A percentile compares a stretch with the other conserved stretches of the same genome.
These are phyloP conservation scores for Vitis hybrid DNA, from an alignment of 177 flowering plant species.

Conservation along the genomic window DNA sequence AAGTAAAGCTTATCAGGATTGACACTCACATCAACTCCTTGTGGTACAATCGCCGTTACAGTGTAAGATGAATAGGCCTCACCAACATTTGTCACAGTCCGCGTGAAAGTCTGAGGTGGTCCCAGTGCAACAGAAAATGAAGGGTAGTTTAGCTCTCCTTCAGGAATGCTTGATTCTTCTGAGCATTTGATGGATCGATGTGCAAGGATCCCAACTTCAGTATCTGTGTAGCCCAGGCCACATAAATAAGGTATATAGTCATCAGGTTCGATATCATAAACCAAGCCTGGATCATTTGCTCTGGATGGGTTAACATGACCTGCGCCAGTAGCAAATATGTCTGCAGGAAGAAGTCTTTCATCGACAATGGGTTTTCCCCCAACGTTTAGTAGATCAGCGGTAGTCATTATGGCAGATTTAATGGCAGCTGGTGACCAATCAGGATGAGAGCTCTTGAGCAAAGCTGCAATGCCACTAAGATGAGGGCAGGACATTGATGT, in stretches of 20 bases:
- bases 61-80: slow-evolving; percentile 26
- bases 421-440: slow-evolving; percentile 37
- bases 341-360: slow-evolving; percentile 19
- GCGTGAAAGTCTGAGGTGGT: slow-evolving; percentile 22
- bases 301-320: slow-evolving; percentile 40
- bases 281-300: slow-evolving; percentile 38
- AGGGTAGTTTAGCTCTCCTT: slow-evolving; percentile 36
- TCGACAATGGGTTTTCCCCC: slow-evolving; percentile 21
- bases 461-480: slow-evolving; percentile 42
- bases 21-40: slow-evolving; percentile 32
- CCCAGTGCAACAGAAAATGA: slow-evolving; percentile 38
- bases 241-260: slow-evolving; percentile 36
- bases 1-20: slow-evolving; percentile 28
- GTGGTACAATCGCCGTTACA: slow-evolving; percentile 14
- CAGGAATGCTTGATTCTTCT: slow-evolving; percentile 15
- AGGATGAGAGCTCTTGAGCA: slow-evolving; percentile 33
- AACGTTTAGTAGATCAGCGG: slow-evolving; percentile 14
- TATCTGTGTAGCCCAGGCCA: slow-evolving; percentile 28
- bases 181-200: slow-evolving; percentile 20
- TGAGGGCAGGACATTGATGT: slow-evolving; percentile 56
- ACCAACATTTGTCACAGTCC: slow-evolving; percentile 58
- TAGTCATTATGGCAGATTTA: slow-evolving; percentile 32
- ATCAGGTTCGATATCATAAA: slow-evolving; percentile 26
- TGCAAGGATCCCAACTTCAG: slow-evolving; percentile 17
- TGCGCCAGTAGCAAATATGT: slow-evolving; percentile 29